Base-by-base conservation (phyloP, 345 rosid species). In the Alliaria petiolata region DNA sequence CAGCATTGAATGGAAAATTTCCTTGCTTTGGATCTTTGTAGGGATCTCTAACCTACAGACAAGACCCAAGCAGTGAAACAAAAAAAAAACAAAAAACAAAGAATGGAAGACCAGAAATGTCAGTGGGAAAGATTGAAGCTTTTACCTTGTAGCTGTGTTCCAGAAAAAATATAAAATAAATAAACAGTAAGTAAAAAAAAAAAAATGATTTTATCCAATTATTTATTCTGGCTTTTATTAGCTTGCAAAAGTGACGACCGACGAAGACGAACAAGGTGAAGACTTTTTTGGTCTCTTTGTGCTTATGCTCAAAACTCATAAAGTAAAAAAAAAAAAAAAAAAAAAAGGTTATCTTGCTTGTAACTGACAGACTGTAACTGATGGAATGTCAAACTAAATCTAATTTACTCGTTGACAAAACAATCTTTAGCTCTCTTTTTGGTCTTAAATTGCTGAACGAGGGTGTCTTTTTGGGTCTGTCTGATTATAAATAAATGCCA, bases 161-260 rank as follows among this genome's bases (percentile, higher is more conserved):
- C 74, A 60, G 10, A 49, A 25, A 47, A 10, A 26, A 46, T 14
- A 43, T 2, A 28, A 14, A 65, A 35, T n/a, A 56, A 14, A 65
- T 35, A 71, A 43, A 63, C 47, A 50, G 73, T 59, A 67, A 74
- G 7, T 38, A 11, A 17, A 42, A n/a, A n/a, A n/a, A n/a, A n/a
- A n/a, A n/a, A 42, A 67, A 55, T 8, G n/a, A 4, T 7, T 15
- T 53, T 25, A 66, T 74, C 52, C 40, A 58, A 39, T 74, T 59
- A 74, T 67, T 60, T 33, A 67, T 74, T 60, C 63, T 74, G 73
- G 57, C 76, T 54, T 72, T 72, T 63, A 63, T 52, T 53, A 63
- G 69, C 69, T 62, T 42, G 54, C 69, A 47, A 63, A 72, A 63
- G 78, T 53, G 46, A 67, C 73, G 73, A 74, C 78, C 78, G 78